Evolutionary conservation across 148 eudicot genomes (phyloP), one percentile per base, ranked within the genome.

Genomic region (Drosera capensis): DNA sequence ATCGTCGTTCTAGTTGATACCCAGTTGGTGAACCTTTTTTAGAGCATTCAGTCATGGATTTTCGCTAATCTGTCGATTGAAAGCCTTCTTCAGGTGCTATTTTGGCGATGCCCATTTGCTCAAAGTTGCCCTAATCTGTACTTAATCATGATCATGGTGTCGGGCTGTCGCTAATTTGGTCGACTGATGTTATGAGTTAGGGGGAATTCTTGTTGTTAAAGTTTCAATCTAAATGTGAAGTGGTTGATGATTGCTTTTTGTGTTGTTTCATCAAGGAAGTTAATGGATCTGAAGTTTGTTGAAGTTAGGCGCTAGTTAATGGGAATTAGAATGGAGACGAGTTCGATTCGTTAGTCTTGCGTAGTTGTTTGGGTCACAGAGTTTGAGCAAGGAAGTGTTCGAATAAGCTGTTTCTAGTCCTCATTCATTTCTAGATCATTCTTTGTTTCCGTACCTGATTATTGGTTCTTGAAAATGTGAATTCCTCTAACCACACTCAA

Each of bases 141-240:
- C 23, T 23, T 14, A 46, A 14, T 44, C 35, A 16, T 13, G 28
- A 40, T 58, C 55, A 0, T 8, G 37, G 15, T 36, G 40, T 68
- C 69, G 86, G 71, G 75, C 58, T 20, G 39, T 60, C 78, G 78
- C 49, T 78, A 74, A 62, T 4, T 34, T 34, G 38, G 11, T 28
- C n/a, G n/a, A n/a, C n/a, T n/a, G n/a, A 11, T 38, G 13, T 51
- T 12, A 31, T 6, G 23, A 16, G 6, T 53, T 45, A 12, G 21
- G 17, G 18, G 42, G 19, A 19, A 42, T 21, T 36, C 25, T 37
- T 11, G 50, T 24, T 16, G 17, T 55, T 43, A 51, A 29, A 47
- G 46, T n/a, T n/a, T n/a, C n/a, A 14, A 28, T 49, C 17, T 46
- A 38, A 8, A 45, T 31, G 46, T 35, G 43, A 3, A 48, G 39